A percentile compares a stretch with the other conserved stretches of the same genome.
Evolutionary conservation across 208 protist genomes (phyloP).

Genomic region (Strigomonas galati): DNA sequence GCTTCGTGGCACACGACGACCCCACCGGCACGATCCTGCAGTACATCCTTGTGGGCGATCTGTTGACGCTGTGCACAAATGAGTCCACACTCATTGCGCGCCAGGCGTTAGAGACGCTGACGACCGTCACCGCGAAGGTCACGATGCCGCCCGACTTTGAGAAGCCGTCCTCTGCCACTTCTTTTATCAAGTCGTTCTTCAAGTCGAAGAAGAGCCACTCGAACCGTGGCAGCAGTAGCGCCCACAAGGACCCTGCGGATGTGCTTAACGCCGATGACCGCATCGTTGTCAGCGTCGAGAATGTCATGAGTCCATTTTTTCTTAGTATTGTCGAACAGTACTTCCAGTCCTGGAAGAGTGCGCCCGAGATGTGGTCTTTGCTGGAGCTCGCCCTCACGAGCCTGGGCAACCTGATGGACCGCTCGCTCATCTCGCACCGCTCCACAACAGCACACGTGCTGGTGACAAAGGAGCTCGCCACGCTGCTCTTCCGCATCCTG

Average conservation of each 20-base stretch:
- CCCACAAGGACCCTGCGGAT: conserved; percentile 2
- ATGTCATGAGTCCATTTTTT: conserved; percentile 68
- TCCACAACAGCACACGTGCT: conserved; percentile 51
- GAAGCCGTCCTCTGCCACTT: conserved; percentile 33
- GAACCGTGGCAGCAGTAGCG: conserved; percentile 4
- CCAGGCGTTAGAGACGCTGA: conserved; percentile 67
- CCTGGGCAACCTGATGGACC: conserved; percentile 68
- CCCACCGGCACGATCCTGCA: conserved; percentile 46
- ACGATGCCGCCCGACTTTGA: conserved; percentile 66
- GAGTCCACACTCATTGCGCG: conserved; percentile 58
- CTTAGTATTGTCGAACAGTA: conserved; percentile 60
- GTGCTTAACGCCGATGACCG: conserved; percentile 42
- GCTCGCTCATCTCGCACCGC: conserved; percentile 70
- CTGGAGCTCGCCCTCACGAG: conserved; percentile 74
- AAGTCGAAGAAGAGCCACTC: conserved; percentile 32
- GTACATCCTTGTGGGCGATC: conserved; percentile 55
- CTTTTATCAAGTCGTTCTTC: conserved; percentile 26
- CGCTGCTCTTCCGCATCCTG: conserved; percentile 59
- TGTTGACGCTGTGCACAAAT: conserved; percentile 61
- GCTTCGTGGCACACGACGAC: conserved; percentile 78
- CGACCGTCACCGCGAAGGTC: conserved; percentile 71
- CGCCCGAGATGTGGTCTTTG: conserved; percentile 69
- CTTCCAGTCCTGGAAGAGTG: conserved; percentile 29
- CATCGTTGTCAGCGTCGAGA: conserved; percentile 62
- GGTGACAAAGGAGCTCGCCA: conserved; percentile 45